Percentiles rank a stretch among this genome's conserved stretches.
These are phyloP conservation scores for Aspergillus awamori DNA, from an alignment of 2,329 filamentous ascomycete species.

Conservation along the genomic window DNA sequence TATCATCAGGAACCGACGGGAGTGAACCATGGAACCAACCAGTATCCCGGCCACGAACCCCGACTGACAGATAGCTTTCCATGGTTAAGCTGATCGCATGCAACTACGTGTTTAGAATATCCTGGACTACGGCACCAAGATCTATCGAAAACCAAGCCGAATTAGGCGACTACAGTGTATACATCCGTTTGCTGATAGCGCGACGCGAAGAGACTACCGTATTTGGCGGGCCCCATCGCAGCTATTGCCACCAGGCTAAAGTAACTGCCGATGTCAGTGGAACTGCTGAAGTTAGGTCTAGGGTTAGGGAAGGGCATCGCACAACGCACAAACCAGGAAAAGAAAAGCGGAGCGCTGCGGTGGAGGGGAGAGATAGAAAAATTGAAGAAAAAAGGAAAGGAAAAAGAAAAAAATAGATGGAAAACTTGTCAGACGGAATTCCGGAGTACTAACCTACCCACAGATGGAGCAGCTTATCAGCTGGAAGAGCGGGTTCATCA, in stretches of 20 bases:
- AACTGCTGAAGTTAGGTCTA: background rate
- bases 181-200: too few relatives aligned
- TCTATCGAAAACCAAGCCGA: too few relatives aligned
- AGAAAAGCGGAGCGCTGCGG: background rate
- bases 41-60: background rate
- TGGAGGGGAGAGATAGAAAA: background rate
- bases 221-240: background rate
- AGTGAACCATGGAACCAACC: constrained; percentile 2
- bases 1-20: constrained; percentile 1
- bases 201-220: background rate
- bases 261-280: background rate
- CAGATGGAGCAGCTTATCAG: background rate
- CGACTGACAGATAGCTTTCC: background rate
- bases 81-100: background rate
- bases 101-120: background rate
- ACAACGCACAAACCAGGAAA: constrained; percentile 1
- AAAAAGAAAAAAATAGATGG: background rate
- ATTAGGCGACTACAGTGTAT: too few relatives aligned
- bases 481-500: background rate
- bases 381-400: too few relatives aligned
- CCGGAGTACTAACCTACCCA: background rate
- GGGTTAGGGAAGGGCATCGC: background rate
- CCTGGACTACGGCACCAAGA: too few relatives aligned
- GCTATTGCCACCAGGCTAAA: background rate
- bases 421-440: background rate